Conservation (phyloP, 2,329 filamentous ascomycete species). For the Ophiocordyceps camponoti-leonardi region DNA sequence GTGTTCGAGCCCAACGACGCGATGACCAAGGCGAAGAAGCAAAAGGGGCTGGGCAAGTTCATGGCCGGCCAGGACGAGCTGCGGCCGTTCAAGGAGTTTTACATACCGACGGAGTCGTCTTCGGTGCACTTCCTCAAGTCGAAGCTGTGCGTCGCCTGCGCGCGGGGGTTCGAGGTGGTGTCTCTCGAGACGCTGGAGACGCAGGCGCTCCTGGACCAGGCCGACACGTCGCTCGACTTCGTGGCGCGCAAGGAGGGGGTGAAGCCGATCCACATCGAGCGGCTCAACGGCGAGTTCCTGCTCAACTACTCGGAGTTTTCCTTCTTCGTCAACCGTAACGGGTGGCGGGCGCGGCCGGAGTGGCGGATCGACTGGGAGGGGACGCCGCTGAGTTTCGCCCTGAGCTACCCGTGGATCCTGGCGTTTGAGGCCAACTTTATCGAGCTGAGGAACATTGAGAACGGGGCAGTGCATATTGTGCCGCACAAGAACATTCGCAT, state of each 20-base stretch:
- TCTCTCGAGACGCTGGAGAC: conserved; percentile 95
- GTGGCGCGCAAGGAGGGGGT: conserved; percentile 86
- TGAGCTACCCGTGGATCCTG: conserved; percentile 92
- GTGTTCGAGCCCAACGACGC: conserved; percentile 97
- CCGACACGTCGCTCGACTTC: conserved; percentile 94
- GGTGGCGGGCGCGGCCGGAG: conserved; percentile 87
- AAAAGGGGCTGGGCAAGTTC: conserved; percentile 90
- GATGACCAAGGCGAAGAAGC: conserved; percentile 85
- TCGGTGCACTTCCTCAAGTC: conserved; percentile 96
- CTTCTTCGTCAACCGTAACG: conserved; percentile 98
- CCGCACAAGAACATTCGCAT: conserved; percentile 94
- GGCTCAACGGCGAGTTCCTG: conserved; percentile 90
- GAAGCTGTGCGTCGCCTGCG: conserved; percentile 91
- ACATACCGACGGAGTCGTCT: conserved; percentile 95
- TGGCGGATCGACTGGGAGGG: conserved; percentile 99
- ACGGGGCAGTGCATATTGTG: conserved; percentile 84
- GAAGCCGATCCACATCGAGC: conserved; percentile 91
- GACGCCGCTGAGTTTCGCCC: conserved; percentile 75
- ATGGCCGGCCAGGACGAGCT: conserved; percentile 91
- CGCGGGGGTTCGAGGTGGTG: conserved; percentile 91
- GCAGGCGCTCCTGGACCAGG: conserved; percentile 89
- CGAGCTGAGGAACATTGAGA: conserved; percentile 90
- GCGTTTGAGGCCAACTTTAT: conserved; percentile 97
- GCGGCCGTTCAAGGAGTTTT: conserved; percentile 96
- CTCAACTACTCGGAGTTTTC: conserved; percentile 98